These are phyloP conservation scores for Ceratocystis albifundus DNA, from an alignment of 2,329 filamentous ascomycete species.

Conservation along the genomic window DNA sequence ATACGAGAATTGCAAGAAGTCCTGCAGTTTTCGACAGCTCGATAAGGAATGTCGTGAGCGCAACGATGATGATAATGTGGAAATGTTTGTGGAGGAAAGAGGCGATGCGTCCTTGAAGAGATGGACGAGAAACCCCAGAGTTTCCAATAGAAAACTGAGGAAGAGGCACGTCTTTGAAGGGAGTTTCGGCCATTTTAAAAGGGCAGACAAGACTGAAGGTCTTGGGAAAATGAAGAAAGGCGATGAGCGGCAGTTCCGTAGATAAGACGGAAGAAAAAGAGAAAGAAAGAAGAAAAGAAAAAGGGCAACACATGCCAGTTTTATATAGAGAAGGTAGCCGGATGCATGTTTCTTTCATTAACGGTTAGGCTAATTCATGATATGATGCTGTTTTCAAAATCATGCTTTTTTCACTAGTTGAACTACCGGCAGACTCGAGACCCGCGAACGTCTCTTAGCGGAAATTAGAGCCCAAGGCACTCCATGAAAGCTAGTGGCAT, in stretches of 20 bases:
- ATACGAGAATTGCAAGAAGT: too few species aligned
- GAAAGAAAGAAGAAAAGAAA: not conserved
- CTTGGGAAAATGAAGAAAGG: not conserved
- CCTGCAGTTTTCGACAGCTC: too few species aligned
- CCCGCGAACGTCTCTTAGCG: not conserved
- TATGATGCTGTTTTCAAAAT: not conserved
- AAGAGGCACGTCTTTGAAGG: not conserved
- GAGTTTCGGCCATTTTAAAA: not conserved
- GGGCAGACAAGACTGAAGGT: not conserved
- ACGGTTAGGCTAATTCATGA: not conserved
- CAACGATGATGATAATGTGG: too few species aligned
- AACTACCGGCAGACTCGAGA: not conserved
- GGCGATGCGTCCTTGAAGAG: not conserved
- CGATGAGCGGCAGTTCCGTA: not conserved
- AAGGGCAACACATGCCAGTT: not conserved
- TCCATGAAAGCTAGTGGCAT: not conserved
- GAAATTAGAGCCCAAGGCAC: not conserved
- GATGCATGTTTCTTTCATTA: not conserved
- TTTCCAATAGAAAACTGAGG: not conserved
- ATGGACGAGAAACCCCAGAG: not conserved
- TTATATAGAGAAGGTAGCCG: not conserved
- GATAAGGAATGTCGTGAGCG: too few species aligned
- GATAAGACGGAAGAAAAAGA: not conserved
- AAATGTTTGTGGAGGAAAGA: not conserved
- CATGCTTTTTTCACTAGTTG: not conserved